Evolutionary conservation across 192 early-diverging fungal genomes (phyloP).

Genomic region (Rhizoclosmatium globosum): DNA sequence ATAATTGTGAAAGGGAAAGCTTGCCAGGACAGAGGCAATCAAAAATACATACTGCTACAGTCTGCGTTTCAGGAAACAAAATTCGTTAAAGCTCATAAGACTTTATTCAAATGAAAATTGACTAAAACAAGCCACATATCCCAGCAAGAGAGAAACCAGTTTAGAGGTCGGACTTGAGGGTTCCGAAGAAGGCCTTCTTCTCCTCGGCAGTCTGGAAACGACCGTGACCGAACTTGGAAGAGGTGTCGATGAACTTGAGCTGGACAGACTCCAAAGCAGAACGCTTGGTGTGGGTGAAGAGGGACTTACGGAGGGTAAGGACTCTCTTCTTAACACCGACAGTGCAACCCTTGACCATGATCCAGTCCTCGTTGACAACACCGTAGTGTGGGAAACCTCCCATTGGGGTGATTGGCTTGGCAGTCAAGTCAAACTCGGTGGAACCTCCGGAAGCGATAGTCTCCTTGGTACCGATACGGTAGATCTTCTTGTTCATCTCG

Average conservation of each 20-base stretch:
- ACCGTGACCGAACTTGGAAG: constrained; percentile 99
- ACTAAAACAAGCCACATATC: not conserved
- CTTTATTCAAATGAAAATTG: constrained; percentile 1
- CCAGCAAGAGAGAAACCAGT: not conserved
- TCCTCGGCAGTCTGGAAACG: constrained; percentile 98
- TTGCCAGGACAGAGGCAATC: too few species aligned
- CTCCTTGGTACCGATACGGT: constrained; percentile 91
- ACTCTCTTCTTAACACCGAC: constrained; percentile 97
- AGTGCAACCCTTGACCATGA: constrained; percentile 98
- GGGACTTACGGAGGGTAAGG: constrained; percentile 97
- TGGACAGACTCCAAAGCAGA: constrained; percentile 94
- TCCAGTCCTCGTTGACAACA: constrained; percentile 96
- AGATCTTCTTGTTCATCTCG: constrained; percentile 99
- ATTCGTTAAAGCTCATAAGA: too few species aligned
- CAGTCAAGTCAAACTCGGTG: constrained; percentile 97
- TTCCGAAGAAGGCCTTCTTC: constrained; percentile 91
- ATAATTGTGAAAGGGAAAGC: too few species aligned
- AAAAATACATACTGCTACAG: too few species aligned
- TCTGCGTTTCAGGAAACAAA: too few species aligned
- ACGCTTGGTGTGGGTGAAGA: constrained; percentile 95
- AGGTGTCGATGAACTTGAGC: constrained; percentile 99
- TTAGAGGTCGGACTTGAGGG: constrained; percentile 55
- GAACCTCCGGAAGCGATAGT: constrained; percentile 82
- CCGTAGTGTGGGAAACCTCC: constrained; percentile 99
- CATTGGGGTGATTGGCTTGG: constrained; percentile 96